These are phyloP conservation scores for Peterozyma toletana DNA, from an alignment of 805 yeast species.

Conservation along the genomic window DNA sequence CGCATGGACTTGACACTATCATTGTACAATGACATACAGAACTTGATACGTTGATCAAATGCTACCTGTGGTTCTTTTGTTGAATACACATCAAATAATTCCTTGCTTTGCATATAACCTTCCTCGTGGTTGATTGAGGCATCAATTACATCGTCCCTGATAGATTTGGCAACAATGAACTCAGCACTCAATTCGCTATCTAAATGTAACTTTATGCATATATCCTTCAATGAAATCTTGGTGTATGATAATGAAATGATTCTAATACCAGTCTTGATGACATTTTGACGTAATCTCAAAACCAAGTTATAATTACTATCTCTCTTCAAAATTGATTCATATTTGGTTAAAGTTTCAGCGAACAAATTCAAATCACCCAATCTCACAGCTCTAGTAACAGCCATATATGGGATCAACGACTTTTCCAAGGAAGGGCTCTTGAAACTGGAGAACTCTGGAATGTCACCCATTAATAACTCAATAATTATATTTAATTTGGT, in stretches of 20 bases:
- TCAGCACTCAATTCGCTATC: constrained; percentile 96
- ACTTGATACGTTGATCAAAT: constrained; percentile 88
- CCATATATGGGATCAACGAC: constrained; percentile 73
- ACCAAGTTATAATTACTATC: constrained; percentile 85
- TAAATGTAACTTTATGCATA: constrained; percentile 83
- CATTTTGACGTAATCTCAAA: constrained; percentile 88
- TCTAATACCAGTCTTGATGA: constrained; percentile 95
- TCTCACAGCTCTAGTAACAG: constrained; percentile 86
- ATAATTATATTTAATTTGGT: constrained; percentile 82
- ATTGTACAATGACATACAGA: constrained; percentile 84
- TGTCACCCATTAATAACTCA: constrained; percentile 92
- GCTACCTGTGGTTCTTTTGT: constrained; percentile 81
- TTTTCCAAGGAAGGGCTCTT: constrained; percentile 52
- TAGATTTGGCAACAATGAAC: constrained; percentile 93
- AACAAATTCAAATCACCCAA: constrained; percentile 83
- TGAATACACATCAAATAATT: constrained; percentile 78
- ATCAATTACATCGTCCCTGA: constrained; percentile 95
- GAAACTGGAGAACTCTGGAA: constrained; percentile 84
- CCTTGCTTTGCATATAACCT: constrained; percentile 89
- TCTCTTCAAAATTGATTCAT: constrained; percentile 52
- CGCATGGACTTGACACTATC: constrained; percentile 94
- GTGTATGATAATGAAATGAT: constrained; percentile 88
- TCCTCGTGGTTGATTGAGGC: constrained; percentile 86
- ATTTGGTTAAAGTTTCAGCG: constrained; percentile 58
- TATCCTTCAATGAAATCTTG: constrained; percentile 84